Conservation (phyloP, 345 rosid species). For the Dipteronia sinensis region DNA sequence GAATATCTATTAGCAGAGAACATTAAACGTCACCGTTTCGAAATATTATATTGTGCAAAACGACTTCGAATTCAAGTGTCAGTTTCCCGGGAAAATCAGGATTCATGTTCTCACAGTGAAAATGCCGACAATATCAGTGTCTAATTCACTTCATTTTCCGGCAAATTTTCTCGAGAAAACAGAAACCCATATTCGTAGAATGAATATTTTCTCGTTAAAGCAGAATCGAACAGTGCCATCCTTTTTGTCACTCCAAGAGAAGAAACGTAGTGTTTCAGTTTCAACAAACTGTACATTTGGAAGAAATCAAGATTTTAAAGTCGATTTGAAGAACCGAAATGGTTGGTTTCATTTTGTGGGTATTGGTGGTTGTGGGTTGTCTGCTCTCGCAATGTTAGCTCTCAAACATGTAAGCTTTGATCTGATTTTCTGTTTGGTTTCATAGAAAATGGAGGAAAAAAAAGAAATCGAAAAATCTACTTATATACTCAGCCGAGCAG, state of each 20-base stretch:
- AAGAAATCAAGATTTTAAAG: neutral
- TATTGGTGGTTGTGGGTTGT: slow-evolving; percentile 38
- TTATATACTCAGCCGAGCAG: neutral
- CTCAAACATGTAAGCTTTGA: slow-evolving; percentile 29
- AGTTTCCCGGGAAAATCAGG: slow-evolving; percentile 17
- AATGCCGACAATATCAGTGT: neutral
- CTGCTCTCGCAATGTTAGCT: slow-evolving; percentile 39
- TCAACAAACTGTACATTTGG: neutral
- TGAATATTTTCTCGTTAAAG: neutral
- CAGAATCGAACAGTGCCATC: neutral
- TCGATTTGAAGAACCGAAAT: slow-evolving; percentile 19
- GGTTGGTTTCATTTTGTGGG: slow-evolving; percentile 41
- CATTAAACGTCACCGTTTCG: neutral
- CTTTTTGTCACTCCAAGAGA: neutral
- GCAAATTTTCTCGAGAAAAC: slow-evolving; percentile 7
- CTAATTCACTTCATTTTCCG: slow-evolving; percentile 9
- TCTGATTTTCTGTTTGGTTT: slow-evolving; percentile 1
- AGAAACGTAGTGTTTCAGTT: slow-evolving; percentile 12
- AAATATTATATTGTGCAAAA: neutral
- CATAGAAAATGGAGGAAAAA: neutral
- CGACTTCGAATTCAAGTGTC: neutral
- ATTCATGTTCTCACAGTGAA: neutral
- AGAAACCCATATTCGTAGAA: neutral
- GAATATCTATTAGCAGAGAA: neutral
- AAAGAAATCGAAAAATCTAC: neutral